These are phyloP conservation scores for Russula dissimulans DNA, from an alignment of 768 basidiomycete genomes.

Conservation along the genomic window DNA sequence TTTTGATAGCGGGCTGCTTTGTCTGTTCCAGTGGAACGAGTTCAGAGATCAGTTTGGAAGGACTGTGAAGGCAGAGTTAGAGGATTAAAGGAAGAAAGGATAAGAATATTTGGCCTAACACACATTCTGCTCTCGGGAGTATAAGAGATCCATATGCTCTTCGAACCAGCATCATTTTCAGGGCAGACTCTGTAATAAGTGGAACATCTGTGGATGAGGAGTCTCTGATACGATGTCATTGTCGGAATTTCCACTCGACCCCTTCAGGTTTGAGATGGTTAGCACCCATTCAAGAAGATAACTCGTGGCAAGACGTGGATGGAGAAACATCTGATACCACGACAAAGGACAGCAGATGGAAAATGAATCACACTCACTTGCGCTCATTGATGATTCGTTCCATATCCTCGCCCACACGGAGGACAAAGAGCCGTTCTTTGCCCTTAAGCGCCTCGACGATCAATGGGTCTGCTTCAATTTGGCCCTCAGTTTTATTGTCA, in stretches of 20 bases:
- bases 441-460: constrained; percentile 79
- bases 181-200: constrained; percentile 69
- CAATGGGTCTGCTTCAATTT: constrained; percentile 58
- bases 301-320: neutral
- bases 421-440: constrained; percentile 81
- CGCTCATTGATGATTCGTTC: constrained; percentile 69
- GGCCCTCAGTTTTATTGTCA: constrained; percentile 22
- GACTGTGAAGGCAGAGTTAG: constrained; percentile 36
- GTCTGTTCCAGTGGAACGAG: constrained; percentile 68
- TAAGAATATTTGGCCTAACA: constrained; percentile 26
- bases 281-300: constrained; percentile 2
- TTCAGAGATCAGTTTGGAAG: constrained; percentile 58
- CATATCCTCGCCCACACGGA: constrained; percentile 84
- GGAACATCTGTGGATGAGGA: constrained; percentile 80
- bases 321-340: neutral
- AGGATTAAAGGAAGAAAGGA: constrained; percentile 6
- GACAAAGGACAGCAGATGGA: neutral
- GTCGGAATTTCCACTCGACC: constrained; percentile 57
- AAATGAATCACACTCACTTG: constrained; percentile 39
- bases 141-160: constrained; percentile 48
- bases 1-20: constrained; percentile 73
- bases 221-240: constrained; percentile 71
- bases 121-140: constrained; percentile 70
- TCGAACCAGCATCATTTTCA: constrained; percentile 56
- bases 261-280: constrained; percentile 29